phyloP scores from a whole-genome alignment of 805 yeast genomes.

The Wickerhamiella brachini region DNA sequence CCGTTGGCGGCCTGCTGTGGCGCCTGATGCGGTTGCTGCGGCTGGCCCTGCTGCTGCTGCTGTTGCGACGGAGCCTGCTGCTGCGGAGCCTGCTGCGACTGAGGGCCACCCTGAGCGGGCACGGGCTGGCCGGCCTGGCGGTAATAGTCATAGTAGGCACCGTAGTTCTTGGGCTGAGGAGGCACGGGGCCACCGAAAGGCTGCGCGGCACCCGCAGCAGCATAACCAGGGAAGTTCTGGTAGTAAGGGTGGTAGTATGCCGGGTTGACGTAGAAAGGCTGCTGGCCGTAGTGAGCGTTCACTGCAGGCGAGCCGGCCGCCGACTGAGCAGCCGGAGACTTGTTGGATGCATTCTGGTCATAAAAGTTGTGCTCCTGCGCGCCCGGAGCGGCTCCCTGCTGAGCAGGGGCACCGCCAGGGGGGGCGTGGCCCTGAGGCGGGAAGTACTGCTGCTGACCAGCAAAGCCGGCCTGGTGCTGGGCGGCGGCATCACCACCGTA shows the following conservation, averaged over 20 bases:
- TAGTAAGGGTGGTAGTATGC: slow-evolving; percentile 19
- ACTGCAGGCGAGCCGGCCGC: slow-evolving; percentile 14
- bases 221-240: slow-evolving; percentile 17
- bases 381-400: slow-evolving; percentile 19
- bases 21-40: slow-evolving; percentile 15
- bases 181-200: slow-evolving; percentile 14
- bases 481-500: background rate
- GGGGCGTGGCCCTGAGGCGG: slow-evolving; percentile 19
- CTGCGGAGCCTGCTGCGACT: slow-evolving; percentile 22
- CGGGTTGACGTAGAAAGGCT: slow-evolving; percentile 18
- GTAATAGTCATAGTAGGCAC: slow-evolving; percentile 15
- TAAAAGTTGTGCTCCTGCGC: slow-evolving; percentile 6
- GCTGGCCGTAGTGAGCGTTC: slow-evolving; percentile 8
- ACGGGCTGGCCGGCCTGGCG: slow-evolving; percentile 11
- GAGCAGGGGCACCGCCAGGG: slow-evolving; percentile 21
- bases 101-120: slow-evolving; percentile 12
- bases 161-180: slow-evolving; percentile 16
- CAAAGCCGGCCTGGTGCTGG: slow-evolving; percentile 11
- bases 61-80: slow-evolving; percentile 21
- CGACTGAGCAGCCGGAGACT: slow-evolving; percentile 12
- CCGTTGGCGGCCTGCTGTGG: slow-evolving; percentile 5
- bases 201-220: slow-evolving; percentile 15
- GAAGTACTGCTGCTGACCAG: slow-evolving; percentile 6
- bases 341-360: slow-evolving; percentile 5
- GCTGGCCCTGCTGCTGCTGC: slow-evolving; percentile 16